phyloP scores from a whole-genome alignment of 2,329 filamentous ascomycete species.

The Mariannaea elegans region DNA sequence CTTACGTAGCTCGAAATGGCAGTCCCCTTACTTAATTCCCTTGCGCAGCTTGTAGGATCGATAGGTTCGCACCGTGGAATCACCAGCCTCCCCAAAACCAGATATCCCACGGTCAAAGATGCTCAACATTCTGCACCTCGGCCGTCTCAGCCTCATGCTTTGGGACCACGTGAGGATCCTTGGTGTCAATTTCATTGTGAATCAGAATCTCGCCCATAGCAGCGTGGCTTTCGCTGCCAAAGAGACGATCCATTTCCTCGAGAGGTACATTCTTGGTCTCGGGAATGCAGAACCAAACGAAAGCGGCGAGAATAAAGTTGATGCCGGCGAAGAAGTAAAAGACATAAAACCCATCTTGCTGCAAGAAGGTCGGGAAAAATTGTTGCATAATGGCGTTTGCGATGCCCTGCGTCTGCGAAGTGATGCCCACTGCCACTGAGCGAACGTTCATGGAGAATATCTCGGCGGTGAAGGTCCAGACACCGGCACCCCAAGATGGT shows the following conservation, averaged over 20 bases:
- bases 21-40: no score
- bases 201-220: conserved; percentile 40
- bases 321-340: conserved; percentile 32
- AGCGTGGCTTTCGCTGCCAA: conserved; percentile 43
- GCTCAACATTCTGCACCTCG: no score
- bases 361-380: conserved; percentile 72
- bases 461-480: conserved; percentile 73
- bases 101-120: no score
- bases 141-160: no score
- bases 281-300: conserved; percentile 58
- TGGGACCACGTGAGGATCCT: no score
- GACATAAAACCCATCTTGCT: conserved; percentile 53
- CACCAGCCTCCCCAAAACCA: no score
- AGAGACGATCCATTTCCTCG: conserved; percentile 68
- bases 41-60: no score
- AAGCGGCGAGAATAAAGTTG: conserved; percentile 55
- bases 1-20: no score
- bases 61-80: no score
- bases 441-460: conserved; percentile 70
- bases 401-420: conserved; percentile 59
- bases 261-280: conserved; percentile 63
- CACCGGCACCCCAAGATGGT: conserved; percentile 73
- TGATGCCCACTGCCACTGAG: conserved; percentile 67
- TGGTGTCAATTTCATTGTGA: no score
- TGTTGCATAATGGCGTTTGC: conserved; percentile 72